A percentile compares a stretch with the other conserved stretches of the same genome.
Evolutionary conservation across 2,329 filamentous ascomycete species (phyloP).

Genomic region (Cadophora sp.): DNA sequence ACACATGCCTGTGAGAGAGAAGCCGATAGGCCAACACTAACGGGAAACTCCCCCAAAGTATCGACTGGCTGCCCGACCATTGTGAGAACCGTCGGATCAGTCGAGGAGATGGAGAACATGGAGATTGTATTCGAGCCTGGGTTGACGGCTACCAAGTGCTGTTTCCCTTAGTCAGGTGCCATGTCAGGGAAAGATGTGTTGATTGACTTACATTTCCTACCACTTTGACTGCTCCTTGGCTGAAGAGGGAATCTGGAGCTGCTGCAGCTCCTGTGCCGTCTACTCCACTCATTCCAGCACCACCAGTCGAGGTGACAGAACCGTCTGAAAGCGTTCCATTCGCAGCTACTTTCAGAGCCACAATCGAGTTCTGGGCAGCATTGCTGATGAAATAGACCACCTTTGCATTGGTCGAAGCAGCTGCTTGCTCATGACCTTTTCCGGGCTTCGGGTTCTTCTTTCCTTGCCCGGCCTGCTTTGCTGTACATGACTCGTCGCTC

Average conservation of each 20-base stretch:
- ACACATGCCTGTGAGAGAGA: constrained; percentile 54
- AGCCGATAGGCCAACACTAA: constrained; percentile 55
- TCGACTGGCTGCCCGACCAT: constrained; percentile 51
- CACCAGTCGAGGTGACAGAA: constrained; percentile 53
- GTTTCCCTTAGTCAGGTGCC: constrained; percentile 16
- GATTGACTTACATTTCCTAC: constrained; percentile 53
- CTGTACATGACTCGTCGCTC: constrained; percentile 2
- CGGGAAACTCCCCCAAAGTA: constrained; percentile 59
- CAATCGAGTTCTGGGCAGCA: constrained; percentile 53
- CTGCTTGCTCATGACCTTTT: neutral
- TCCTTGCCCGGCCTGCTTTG: neutral
- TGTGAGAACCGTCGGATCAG: constrained; percentile 52
- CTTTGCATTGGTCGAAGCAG: constrained; percentile 37
- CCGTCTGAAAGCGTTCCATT: constrained; percentile 56
- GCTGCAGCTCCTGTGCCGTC: constrained; percentile 49
- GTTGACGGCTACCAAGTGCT: constrained; percentile 61
- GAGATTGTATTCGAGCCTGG: constrained; percentile 58
- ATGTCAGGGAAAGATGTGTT: neutral
- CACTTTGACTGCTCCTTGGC: constrained; percentile 57
- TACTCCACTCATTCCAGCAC: constrained; percentile 52
- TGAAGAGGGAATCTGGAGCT: constrained; percentile 56
- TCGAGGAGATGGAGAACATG: constrained; percentile 53
- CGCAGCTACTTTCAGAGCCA: constrained; percentile 54
- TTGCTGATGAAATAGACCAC: constrained; percentile 65
- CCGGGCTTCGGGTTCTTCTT: neutral